Evolutionary conservation across 78 protist genomes (phyloP), one percentile per base, ranked within the genome.

Genomic region (Chrysochromulina parva): DNA sequence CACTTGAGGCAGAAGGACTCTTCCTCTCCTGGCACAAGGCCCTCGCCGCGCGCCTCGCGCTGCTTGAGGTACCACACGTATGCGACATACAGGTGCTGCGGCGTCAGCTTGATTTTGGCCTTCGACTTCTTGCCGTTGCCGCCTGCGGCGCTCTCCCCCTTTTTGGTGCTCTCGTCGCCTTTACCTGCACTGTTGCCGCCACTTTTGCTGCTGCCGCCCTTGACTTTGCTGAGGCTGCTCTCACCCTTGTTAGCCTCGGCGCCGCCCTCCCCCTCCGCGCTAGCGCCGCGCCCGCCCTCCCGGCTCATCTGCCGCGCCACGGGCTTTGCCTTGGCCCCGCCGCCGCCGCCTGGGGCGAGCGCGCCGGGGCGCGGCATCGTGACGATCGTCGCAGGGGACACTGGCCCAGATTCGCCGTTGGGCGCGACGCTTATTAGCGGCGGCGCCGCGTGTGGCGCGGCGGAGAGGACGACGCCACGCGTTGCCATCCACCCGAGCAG

Each of bases 1-100:
- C 80, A 71, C 80, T 71, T 71, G 80, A 71, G 17, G 80, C 80
- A 71, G 52, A 71, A 71, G 80, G 5, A 4, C 80, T 71, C 80
- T 52, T 71, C 80, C 52, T 71, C 80, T 13, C 80, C 71, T 9
- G 28, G 71, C 71, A 14, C 80, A 3, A 2, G 16, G 52, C 52
- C 80, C 14, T 5, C 2, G 11, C 80, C 80, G 16, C 28, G 26
- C 14, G 5, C 13, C 52, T 71, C 80, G 55, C 80, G 80, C 52
- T 71, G 55, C 14, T 71, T 38, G 47, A 71, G 80, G 80, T 71
- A 71, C 80, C 38, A 38, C 52, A 24, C 4, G 80, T 71, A 71
- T 10, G 80, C 80, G 80, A 71, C 53, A 52, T 71, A 38, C 52
- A 71, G 80, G 80, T 71, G 80, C 80, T 24, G 52, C 80, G 47